Evolutionary conservation across 257 asterid species (phyloP).

Genomic region (Capsicum pubescens): DNA sequence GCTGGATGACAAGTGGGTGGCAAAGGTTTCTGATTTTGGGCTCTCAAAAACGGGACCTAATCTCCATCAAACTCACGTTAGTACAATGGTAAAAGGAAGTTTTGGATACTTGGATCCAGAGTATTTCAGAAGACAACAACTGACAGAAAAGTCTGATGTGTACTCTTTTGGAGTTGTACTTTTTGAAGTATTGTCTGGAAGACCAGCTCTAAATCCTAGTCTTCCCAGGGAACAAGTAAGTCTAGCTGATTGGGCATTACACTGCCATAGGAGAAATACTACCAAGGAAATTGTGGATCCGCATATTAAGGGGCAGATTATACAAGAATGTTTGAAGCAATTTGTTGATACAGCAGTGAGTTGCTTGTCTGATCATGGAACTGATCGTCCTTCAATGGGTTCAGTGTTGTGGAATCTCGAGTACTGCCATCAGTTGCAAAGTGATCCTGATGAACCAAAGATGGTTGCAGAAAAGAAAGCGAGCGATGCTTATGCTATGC

Average conservation of each 20-base stretch:
- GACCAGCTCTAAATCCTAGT: slow-evolving; percentile 63
- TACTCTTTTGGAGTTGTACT: slow-evolving; percentile 81
- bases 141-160: slow-evolving; percentile 80
- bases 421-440: slow-evolving; percentile 52
- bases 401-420: slow-evolving; percentile 77
- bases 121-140: slow-evolving; percentile 67
- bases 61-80: slow-evolving; percentile 61
- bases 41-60: slow-evolving; percentile 65
- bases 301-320: slow-evolving; percentile 45
- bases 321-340: slow-evolving; percentile 52
- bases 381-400: slow-evolving; percentile 77
- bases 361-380: slow-evolving; percentile 65
- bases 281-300: slow-evolving; percentile 56
- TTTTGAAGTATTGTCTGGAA: slow-evolving; percentile 64
- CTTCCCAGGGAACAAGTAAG: slow-evolving; percentile 68
- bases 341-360: slow-evolving; percentile 58
- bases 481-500: slow-evolving; percentile 40
- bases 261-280: slow-evolving; percentile 37
- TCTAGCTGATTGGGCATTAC: slow-evolving; percentile 68
- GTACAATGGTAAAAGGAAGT: slow-evolving; percentile 80
- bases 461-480: slow-evolving; percentile 46
- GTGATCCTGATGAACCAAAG: slow-evolving; percentile 43
- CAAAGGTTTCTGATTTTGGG: slow-evolving; percentile 85
- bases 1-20: slow-evolving; percentile 67
- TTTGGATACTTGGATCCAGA: slow-evolving; percentile 86